A percentile compares a stretch with the other conserved stretches of the same genome.
Conservation (phyloP, 2,329 filamentous ascomycete genomes). For the Colletotrichum eleusines region DNA sequence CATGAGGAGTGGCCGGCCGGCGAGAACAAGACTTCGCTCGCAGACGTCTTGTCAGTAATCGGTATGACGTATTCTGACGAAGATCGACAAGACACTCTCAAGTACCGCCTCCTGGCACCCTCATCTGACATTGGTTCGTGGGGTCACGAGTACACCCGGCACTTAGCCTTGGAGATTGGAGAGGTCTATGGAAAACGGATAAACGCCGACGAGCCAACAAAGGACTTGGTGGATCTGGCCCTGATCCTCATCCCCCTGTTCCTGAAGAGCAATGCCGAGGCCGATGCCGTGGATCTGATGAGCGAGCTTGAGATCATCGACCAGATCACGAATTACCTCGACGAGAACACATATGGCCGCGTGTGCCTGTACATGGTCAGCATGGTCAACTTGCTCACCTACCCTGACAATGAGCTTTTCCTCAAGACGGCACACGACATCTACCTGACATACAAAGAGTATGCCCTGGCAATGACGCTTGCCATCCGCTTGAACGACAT, state of each 20-base stretch:
- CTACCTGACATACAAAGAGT: slow-evolving; percentile 92
- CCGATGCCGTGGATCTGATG: slow-evolving; percentile 95
- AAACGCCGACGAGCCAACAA: slow-evolving; percentile 83
- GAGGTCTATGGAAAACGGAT: slow-evolving; percentile 92
- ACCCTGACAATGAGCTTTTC: slow-evolving; percentile 97
- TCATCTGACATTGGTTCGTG: slow-evolving; percentile 94
- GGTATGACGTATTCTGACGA: slow-evolving; percentile 99
- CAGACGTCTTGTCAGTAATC: slow-evolving; percentile 95
- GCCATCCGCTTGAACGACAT: slow-evolving; percentile 93
- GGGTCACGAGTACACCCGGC: slow-evolving; percentile 98
- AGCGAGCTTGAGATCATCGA: slow-evolving; percentile 98
- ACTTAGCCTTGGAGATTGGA: slow-evolving; percentile 94
- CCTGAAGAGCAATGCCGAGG: slow-evolving; percentile 96
- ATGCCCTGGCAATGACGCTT: slow-evolving; percentile 92
- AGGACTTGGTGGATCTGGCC: slow-evolving; percentile 88
- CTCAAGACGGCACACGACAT: slow-evolving; percentile 92
- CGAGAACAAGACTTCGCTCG: slow-evolving; percentile 88
- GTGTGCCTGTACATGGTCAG: slow-evolving; percentile 99
- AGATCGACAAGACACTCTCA: slow-evolving; percentile 93
- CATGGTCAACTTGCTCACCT: slow-evolving; percentile 98
- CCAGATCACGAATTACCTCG: slow-evolving; percentile 86
- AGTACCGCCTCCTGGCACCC: slow-evolving; percentile 91
- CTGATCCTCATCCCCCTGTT: slow-evolving; percentile 91
- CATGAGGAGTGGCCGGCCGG: slow-evolving; percentile 91
- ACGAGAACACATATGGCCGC: slow-evolving; percentile 91